These are phyloP conservation scores for Nicotiana noctiflora DNA, from an alignment of 257 asterid genomes.

Conservation along the genomic window DNA sequence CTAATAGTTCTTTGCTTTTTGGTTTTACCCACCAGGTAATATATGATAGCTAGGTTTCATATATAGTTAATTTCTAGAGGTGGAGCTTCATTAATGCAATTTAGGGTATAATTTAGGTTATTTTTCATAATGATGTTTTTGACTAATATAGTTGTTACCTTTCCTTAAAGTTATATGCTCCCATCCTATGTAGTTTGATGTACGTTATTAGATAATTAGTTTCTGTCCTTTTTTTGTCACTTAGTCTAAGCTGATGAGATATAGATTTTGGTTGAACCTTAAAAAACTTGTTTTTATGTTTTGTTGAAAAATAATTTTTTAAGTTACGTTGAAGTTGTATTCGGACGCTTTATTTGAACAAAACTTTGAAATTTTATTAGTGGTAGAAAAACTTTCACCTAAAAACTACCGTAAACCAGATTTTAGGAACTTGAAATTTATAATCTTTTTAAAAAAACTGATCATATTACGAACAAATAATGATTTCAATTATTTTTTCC, in stretches of 20 bases:
- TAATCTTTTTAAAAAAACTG: no score
- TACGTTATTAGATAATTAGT: background rate
- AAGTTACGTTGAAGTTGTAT: no score
- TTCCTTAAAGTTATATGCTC: background rate
- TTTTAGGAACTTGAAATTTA: no score
- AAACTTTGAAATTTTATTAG: no score
- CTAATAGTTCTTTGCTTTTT: background rate
- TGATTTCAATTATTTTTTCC: no score
- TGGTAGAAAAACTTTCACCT: no score
- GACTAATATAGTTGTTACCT: background rate
- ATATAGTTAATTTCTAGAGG: background rate
- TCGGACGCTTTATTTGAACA: no score
- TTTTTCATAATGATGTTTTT: background rate
- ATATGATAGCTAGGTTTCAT: background rate
- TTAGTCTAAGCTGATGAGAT: background rate
- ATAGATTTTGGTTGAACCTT: no score
- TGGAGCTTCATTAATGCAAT: background rate
- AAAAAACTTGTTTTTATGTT: no score
- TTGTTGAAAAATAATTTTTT: no score
- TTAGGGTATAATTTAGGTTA: background rate
- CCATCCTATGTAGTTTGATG: background rate
- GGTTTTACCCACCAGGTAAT: background rate
- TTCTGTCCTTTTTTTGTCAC: background rate
- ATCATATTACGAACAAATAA: no score
- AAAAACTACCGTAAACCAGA: no score